These are phyloP conservation scores for Cyberlindnera bimundalis DNA, from an alignment of 805 yeast species.

Conservation along the genomic window DNA sequence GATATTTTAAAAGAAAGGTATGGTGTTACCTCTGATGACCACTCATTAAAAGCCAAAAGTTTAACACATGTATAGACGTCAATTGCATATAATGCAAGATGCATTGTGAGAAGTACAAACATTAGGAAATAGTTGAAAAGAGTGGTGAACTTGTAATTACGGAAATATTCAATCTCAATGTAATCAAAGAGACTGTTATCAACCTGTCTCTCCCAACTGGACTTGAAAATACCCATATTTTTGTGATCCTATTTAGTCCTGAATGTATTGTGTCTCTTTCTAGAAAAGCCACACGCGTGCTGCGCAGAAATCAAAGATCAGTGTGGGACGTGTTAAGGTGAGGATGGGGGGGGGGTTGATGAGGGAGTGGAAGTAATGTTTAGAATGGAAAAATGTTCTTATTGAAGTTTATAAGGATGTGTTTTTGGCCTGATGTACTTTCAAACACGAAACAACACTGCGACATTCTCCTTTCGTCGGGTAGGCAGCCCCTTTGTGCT, in stretches of 20 bases:
- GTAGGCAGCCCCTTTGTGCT: conserved; percentile 1
- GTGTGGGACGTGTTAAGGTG: too few relatives aligned
- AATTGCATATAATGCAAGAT: conserved; percentile 53
- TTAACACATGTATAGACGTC: conserved; percentile 80
- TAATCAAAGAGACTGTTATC: conserved; percentile 44
- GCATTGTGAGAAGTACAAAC: conserved; percentile 38
- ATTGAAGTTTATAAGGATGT: not conserved
- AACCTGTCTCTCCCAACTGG: conserved; percentile 34
- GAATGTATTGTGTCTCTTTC: too few relatives aligned
- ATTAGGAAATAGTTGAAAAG: conserved; percentile 40
- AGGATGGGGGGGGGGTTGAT: too few relatives aligned
- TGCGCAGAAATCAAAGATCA: too few relatives aligned
- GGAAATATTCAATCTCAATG: conserved; percentile 44
- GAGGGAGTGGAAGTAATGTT: not conserved
- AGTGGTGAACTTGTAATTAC: conserved; percentile 42
- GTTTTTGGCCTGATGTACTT: not conserved
- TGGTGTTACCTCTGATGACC: conserved; percentile 57
- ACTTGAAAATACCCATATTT: conserved; percentile 27
- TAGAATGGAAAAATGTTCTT: too few relatives aligned
- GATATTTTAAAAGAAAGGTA: conserved; percentile 46
- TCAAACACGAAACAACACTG: conserved; percentile 2
- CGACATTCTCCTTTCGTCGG: conserved; percentile 1
- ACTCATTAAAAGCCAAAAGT: conserved; percentile 65
- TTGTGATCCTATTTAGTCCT: too few relatives aligned
- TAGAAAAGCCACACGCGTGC: too few relatives aligned